Conservation (phyloP, 1,284 basidiomycete species). For the Termitomyces sp. region DNA sequence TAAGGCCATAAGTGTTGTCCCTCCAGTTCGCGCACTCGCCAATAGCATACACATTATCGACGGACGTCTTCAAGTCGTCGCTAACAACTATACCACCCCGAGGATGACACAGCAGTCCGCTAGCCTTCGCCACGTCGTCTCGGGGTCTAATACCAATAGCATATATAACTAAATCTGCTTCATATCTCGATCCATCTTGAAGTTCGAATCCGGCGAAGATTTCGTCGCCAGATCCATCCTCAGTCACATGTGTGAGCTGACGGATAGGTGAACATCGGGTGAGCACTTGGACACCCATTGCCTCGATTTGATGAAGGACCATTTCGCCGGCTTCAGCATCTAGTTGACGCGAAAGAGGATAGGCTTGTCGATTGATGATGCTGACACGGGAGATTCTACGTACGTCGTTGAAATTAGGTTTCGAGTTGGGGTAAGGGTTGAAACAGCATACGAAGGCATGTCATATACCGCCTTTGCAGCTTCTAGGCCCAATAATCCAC, state of each 20-base stretch:
- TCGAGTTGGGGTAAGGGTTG: background rate
- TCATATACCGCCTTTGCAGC: constrained; percentile 73
- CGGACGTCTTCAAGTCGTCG: constrained; percentile 54
- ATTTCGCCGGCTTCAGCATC: constrained; percentile 67
- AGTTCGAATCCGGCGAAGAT: constrained; percentile 19
- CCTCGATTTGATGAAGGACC: constrained; percentile 62
- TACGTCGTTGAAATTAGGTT: background rate
- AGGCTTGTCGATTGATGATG: constrained; percentile 58
- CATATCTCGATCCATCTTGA: constrained; percentile 36
- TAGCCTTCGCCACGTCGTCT: constrained; percentile 56
- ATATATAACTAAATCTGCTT: constrained; percentile 50
- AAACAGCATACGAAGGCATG: constrained; percentile 8
- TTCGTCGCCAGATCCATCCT: constrained; percentile 30
- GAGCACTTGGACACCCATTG: constrained; percentile 61
- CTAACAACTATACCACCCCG: constrained; percentile 59
- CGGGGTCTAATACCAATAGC: constrained; percentile 69
- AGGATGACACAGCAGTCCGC: constrained; percentile 45
- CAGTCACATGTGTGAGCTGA: constrained; percentile 31
- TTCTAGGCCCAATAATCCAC: constrained; percentile 69
- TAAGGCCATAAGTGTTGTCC: constrained; percentile 64
- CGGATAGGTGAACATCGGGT: constrained; percentile 46
- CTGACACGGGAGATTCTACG: constrained; percentile 11
- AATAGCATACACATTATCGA: constrained; percentile 63
- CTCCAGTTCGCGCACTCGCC: constrained; percentile 74
- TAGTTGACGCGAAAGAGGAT: constrained; percentile 67